Percentiles rank a stretch among this genome's conserved stretches.
phyloP scores from a whole-genome alignment of 441 rosid genomes.

The Erysimum cheiri region DNA sequence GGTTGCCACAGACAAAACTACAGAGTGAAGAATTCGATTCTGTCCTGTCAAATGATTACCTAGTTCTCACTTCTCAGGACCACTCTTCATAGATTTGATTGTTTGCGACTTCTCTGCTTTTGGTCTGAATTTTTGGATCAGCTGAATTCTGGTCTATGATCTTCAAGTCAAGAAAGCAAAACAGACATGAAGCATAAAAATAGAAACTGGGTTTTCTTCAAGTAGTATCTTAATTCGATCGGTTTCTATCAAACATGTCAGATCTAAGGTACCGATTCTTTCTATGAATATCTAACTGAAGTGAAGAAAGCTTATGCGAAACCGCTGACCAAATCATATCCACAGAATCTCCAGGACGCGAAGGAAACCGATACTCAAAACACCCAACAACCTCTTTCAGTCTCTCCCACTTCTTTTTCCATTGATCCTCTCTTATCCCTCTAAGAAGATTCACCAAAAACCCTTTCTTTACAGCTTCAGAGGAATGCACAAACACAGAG shows the following conservation, averaged over 20 bases:
- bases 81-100: neutral
- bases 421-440: slow-evolving; percentile 55
- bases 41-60: neutral
- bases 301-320: slow-evolving; percentile 53
- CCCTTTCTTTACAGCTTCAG: slow-evolving; percentile 70
- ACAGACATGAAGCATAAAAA: slow-evolving; percentile 35
- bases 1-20: neutral
- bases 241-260: slow-evolving; percentile 31
- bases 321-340: slow-evolving; percentile 80
- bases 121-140: neutral
- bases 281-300: slow-evolving; percentile 51
- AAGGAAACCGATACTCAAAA: slow-evolving; percentile 69
- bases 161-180: neutral
- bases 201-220: slow-evolving; percentile 39
- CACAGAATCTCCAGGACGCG: slow-evolving; percentile 66
- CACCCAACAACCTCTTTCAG: slow-evolving; percentile 57
- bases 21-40: neutral
- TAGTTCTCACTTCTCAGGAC: too few species aligned
- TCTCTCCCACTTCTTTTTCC: slow-evolving; percentile 76
- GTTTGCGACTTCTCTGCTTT: slow-evolving; percentile 3
- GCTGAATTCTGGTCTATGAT: neutral
- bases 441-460: slow-evolving; percentile 63
- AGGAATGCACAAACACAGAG: slow-evolving; percentile 63
- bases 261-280: slow-evolving; percentile 57
- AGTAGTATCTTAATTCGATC: slow-evolving; percentile 15